Evolutionary conservation across 2,329 filamentous ascomycete species (phyloP).

Genomic region (Neonectria punicea): DNA sequence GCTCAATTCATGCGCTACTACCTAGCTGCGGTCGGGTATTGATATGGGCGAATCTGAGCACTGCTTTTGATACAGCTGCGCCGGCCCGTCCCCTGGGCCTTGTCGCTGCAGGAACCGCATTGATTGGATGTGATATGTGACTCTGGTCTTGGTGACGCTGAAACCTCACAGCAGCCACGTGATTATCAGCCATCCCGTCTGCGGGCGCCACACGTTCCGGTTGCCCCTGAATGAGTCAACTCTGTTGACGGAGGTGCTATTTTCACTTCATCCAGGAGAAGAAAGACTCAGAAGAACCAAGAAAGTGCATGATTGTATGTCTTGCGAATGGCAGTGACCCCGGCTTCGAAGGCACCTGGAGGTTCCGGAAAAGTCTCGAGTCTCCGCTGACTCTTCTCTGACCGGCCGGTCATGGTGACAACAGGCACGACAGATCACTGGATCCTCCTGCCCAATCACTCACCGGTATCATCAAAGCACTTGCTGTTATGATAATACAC

Average conservation of each 20-base stretch:
- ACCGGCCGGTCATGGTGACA: not conserved
- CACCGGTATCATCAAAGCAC: not conserved
- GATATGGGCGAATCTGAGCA: too few species aligned
- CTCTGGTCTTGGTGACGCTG: not conserved
- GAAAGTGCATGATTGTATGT: not conserved
- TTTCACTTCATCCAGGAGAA: not conserved
- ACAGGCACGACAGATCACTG: not conserved
- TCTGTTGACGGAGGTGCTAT: not conserved
- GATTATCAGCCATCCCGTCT: not conserved
- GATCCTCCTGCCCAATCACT: not conserved
- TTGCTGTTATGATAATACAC: not conserved
- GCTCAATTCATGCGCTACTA: not conserved
- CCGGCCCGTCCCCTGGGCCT: too few species aligned
- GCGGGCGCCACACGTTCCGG: not conserved
- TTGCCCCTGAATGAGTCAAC: not conserved
- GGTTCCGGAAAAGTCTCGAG: not conserved
- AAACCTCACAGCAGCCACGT: not conserved
- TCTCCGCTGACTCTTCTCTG: not conserved
- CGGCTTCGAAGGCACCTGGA: not conserved
- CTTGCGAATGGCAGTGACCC: not conserved
- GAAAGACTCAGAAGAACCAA: not conserved
- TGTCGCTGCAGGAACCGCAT: not conserved
- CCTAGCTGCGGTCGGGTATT: too few species aligned
- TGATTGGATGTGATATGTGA: not conserved
- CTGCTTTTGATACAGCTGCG: not conserved